These are phyloP conservation scores for Quercus aquifolioides DNA, from an alignment of 306 rosid species.

Conservation along the genomic window DNA sequence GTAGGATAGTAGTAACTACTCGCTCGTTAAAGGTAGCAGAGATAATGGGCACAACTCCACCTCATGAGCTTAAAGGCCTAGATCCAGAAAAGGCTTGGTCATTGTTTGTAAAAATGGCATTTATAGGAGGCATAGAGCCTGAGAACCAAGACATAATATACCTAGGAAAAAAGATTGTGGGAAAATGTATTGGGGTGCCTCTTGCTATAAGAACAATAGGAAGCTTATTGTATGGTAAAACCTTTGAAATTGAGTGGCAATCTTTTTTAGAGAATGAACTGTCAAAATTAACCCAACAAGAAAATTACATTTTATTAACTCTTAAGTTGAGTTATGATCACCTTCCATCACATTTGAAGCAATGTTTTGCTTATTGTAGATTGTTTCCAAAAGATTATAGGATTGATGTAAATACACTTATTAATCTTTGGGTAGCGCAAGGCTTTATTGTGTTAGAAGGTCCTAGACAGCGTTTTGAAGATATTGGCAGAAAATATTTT, in stretches of 20 bases:
- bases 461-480: conserved; percentile 1
- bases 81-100: too few relatives aligned
- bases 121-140: too few relatives aligned
- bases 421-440: conserved; percentile 2
- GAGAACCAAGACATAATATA: too few relatives aligned
- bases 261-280: too few relatives aligned
- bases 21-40: not conserved
- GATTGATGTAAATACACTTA: not conserved
- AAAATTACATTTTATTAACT: too few relatives aligned
- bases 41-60: not conserved
- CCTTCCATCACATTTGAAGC: conserved; percentile 9
- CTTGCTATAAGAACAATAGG: not conserved
- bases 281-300: too few relatives aligned
- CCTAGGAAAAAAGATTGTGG: too few relatives aligned
- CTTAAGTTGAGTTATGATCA: conserved; percentile 31
- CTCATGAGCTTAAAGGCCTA: too few relatives aligned
- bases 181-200: too few relatives aligned
- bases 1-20: conserved; percentile 6
- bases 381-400: conserved; percentile 14
- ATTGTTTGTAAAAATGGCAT: too few relatives aligned
- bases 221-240: not conserved
- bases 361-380: conserved; percentile 25
- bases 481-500: conserved; percentile 18
- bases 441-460: conserved; percentile 9
- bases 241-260: too few relatives aligned